Evolutionary conservation across 306 rosid genomes (phyloP), one percentile per base, ranked within the genome.

Genomic region (Vigna angularis): DNA sequence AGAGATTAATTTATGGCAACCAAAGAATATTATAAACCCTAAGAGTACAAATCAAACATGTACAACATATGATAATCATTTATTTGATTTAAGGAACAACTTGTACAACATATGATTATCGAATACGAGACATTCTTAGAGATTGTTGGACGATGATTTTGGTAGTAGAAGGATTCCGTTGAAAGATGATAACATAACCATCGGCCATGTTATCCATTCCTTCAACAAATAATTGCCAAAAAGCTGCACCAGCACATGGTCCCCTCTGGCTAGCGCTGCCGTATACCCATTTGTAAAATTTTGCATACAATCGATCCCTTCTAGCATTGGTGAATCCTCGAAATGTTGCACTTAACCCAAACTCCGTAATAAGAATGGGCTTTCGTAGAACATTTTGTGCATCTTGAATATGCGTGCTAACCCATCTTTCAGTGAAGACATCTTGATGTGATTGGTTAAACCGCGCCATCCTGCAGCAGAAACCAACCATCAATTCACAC

Each of bases 211-310:
- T 47, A 9, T 74, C 70, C 57, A 78, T 26, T 56, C 79, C 86
- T 78, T 56, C 79, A 34, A 51, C 56, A 69, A 78, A 10, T 1
- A 81, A 12, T 20, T 81, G 88, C 88, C 85, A 81, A 8, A 85
- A 85, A 73, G 78, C 59, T 26, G 79, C 76, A 34, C 85, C 83
- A 0, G 13, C 62, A 49, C 77, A 81, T 15, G 81, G 5, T 1
- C 83, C 83, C 1, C 73, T 56, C 4, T 28, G 51, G 3, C 64
- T 64, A 2, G 72, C 36, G 2, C 72, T 75, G 2, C 1, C 9
- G 13, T 64, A 75, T 38, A 64, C 32, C 1, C 36, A 20, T n/a
- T 50, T 50, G 40, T 74, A 82, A 7, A 85, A 0, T 32, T 64
- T 70, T 0, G 0, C 26, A 74, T 74, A 85, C 8, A 74, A 82